Evolutionary conservation across 306 rosid genomes (phyloP).

Genomic region (Gleditsia sinensis): DNA sequence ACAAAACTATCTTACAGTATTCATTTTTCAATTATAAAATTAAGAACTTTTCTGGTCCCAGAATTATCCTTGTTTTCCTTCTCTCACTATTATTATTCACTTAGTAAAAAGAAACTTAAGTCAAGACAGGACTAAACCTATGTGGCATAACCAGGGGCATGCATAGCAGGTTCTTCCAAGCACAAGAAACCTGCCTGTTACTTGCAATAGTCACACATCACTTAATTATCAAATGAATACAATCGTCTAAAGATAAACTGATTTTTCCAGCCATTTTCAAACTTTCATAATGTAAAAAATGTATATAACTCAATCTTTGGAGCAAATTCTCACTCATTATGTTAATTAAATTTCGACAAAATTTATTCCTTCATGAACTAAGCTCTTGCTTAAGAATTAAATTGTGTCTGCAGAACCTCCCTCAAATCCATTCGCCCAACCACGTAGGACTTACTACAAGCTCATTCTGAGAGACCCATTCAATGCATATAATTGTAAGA

Average conservation of each 20-base stretch:
- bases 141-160: background rate
- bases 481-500: no score
- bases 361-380: background rate
- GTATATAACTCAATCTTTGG: background rate
- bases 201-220: background rate
- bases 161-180: background rate
- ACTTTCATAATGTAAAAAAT: background rate
- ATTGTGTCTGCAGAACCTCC: background rate
- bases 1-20: background rate
- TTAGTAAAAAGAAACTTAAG: background rate
- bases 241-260: background rate
- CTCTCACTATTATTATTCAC: background rate
- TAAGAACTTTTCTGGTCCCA: background rate
- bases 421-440: background rate
- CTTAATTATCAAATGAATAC: background rate
- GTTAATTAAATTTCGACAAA: background rate
- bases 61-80: background rate
- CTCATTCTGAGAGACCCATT: no score
- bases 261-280: slow-evolving; percentile 17
- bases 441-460: no score
- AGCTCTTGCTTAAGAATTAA: no score
- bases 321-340: background rate
- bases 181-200: background rate
- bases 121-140: background rate
- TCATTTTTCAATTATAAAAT: background rate